These are phyloP conservation scores for Boletus insuetus DNA, from an alignment of 768 basidiomycete genomes.

Conservation along the genomic window DNA sequence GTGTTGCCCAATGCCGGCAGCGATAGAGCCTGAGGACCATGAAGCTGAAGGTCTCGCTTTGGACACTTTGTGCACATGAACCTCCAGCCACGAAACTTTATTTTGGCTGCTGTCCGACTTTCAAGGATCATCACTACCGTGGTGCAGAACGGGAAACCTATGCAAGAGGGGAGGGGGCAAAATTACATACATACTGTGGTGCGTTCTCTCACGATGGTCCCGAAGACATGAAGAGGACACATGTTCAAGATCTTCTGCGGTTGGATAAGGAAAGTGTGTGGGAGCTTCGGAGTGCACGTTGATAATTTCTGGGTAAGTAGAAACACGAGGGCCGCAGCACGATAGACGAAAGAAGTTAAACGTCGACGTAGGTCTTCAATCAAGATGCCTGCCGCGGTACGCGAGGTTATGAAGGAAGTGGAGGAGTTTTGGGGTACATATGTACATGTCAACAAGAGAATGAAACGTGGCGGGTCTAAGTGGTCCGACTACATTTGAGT, in stretches of 20 bases:
- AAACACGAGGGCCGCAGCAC: background rate
- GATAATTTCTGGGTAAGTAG: conserved; percentile 85
- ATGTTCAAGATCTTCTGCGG: conserved; percentile 83
- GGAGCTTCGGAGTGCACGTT: conserved; percentile 56
- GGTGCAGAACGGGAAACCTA: conserved; percentile 63
- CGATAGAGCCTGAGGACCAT: too few species aligned
- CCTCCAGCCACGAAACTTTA: conserved; percentile 73
- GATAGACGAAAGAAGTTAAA: background rate
- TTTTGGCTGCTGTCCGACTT: conserved; percentile 81
- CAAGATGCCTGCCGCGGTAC: conserved; percentile 91
- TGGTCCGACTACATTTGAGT: conserved; percentile 31
- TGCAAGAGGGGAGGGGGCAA: conserved; percentile 30
- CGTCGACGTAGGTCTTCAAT: conserved; percentile 74
- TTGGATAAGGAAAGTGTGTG: conserved; percentile 65
- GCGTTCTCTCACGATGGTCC: conserved; percentile 83
- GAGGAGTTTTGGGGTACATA: conserved; percentile 40
- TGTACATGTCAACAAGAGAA: conserved; percentile 40
- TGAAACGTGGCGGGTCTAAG: too few species aligned
- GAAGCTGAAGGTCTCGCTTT: conserved; percentile 44
- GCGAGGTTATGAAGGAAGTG: conserved; percentile 54
- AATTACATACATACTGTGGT: conserved; percentile 54
- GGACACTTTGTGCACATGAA: background rate
- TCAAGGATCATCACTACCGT: conserved; percentile 77
- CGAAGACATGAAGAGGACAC: conserved; percentile 64
- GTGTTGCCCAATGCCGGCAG: conserved; percentile 85